Percentiles rank a stretch among this genome's conserved stretches.
Evolutionary conservation across 1,284 basidiomycete genomes (phyloP).

Genomic region (Apiotrichum gracile): DNA sequence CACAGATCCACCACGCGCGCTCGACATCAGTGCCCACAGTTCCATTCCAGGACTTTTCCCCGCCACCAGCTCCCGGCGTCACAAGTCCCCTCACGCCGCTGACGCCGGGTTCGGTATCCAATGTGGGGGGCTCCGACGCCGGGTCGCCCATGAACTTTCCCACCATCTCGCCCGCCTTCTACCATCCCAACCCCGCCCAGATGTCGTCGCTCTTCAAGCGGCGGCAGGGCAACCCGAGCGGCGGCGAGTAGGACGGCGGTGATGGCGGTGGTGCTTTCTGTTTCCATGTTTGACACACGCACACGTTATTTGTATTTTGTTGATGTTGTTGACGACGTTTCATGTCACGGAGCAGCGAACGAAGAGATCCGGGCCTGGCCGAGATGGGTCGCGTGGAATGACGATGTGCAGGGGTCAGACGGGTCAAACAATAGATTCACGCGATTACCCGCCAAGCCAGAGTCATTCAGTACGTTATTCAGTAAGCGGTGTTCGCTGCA

Average conservation of each 20-base stretch:
- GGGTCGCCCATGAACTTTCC: neutral
- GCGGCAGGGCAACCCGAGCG: neutral
- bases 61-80: neutral
- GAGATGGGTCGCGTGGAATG: too few species aligned
- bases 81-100: neutral
- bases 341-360: too few species aligned
- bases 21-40: too few species aligned
- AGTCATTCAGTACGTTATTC: too few species aligned
- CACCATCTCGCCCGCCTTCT: neutral
- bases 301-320: neutral
- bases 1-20: too few species aligned
- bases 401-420: too few species aligned
- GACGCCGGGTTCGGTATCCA: neutral
- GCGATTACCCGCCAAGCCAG: too few species aligned
- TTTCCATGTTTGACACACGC: neutral
- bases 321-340: neutral
- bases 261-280: neutral
- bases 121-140: neutral
- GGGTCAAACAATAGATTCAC: too few species aligned
- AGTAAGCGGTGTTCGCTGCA: too few species aligned
- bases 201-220: constrained; percentile 1
- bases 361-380: too few species aligned
- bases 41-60: too few species aligned
- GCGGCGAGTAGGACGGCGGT: neutral
- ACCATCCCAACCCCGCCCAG: neutral